Conservation (phyloP, 169 alveolate genomes). For the Plasmodium reichenowi region DNA sequence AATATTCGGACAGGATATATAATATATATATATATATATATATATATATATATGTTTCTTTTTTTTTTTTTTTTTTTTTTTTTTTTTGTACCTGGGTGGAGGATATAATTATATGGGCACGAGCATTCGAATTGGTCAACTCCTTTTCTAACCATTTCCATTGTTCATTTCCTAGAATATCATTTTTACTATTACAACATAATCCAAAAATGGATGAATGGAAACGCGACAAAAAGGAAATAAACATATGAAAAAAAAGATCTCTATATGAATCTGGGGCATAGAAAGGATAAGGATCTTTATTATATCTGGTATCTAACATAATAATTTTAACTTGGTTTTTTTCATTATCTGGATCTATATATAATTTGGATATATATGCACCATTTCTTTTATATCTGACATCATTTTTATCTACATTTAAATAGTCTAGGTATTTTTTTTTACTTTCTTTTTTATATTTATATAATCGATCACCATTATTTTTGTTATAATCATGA, state of each 20-base stretch:
- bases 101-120: constrained; percentile 89
- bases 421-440: constrained; percentile 82
- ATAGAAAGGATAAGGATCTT: constrained; percentile 84
- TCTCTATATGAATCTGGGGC: constrained; percentile 77
- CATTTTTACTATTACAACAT: constrained; percentile 86
- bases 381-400: constrained; percentile 88
- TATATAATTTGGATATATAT: constrained; percentile 84
- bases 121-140: constrained; percentile 88
- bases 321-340: constrained; percentile 85
- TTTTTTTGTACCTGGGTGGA: constrained; percentile 87
- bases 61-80: constrained; percentile 6
- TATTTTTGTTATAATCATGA: constrained; percentile 88
- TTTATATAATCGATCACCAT: constrained; percentile 82
- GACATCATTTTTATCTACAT: constrained; percentile 85
- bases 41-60: too few species aligned
- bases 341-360: constrained; percentile 84
- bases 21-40: too few species aligned
- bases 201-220: constrained; percentile 81
- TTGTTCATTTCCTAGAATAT: constrained; percentile 91
- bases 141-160: constrained; percentile 93
- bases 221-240: constrained; percentile 46
- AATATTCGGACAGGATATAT: too few species aligned
- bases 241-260: constrained; percentile 9
- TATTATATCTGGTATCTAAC: constrained; percentile 86
- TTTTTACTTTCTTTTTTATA: constrained; percentile 82